phyloP scores from a whole-genome alignment of 2,329 filamentous ascomycete species.

The Colletotrichum tamarilloi region DNA sequence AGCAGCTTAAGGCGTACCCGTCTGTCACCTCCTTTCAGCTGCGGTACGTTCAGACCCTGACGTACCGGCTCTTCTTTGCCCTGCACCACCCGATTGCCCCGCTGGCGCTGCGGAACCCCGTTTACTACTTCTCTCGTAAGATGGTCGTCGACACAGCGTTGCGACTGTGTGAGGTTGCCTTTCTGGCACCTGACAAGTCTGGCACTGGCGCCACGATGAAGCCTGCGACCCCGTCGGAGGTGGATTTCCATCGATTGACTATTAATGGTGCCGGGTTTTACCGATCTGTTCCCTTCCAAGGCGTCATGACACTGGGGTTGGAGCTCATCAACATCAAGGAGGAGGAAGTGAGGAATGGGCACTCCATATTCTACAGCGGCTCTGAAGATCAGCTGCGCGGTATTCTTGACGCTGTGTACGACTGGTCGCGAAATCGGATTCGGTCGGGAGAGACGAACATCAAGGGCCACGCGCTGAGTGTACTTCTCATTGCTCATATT shows the following conservation, averaged over 20 bases:
- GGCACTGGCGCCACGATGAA: conserved; percentile 27
- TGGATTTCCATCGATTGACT: conserved; percentile 51
- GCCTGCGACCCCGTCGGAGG: conserved; percentile 1
- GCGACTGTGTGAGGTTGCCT: conserved; percentile 39
- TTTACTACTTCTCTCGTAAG: conserved; percentile 65
- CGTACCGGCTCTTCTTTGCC: conserved; percentile 61
- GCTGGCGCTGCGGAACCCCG: conserved; percentile 56
- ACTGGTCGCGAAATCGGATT: conserved; percentile 49
- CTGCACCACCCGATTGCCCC: conserved; percentile 64
- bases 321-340: conserved; percentile 59
- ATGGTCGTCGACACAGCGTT: conserved; percentile 55
- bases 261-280: conserved; percentile 55
- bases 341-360: conserved; percentile 50
- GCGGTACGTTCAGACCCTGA: conserved; percentile 53
- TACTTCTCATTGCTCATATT: conserved; percentile 49
- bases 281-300: conserved; percentile 52
- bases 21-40: conserved; percentile 52
- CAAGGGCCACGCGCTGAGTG: conserved; percentile 50
- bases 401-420: conserved; percentile 42
- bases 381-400: conserved; percentile 48
- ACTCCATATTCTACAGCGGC: conserved; percentile 43
- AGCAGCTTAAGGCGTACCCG: conserved; percentile 41
- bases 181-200: conserved; percentile 31
- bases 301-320: conserved; percentile 54
- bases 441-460: conserved; percentile 56